Percentiles rank a stretch among this genome's conserved stretches.
phyloP scores from a whole-genome alignment of 768 basidiomycete genomes.

The Solioccasus polychromus region DNA sequence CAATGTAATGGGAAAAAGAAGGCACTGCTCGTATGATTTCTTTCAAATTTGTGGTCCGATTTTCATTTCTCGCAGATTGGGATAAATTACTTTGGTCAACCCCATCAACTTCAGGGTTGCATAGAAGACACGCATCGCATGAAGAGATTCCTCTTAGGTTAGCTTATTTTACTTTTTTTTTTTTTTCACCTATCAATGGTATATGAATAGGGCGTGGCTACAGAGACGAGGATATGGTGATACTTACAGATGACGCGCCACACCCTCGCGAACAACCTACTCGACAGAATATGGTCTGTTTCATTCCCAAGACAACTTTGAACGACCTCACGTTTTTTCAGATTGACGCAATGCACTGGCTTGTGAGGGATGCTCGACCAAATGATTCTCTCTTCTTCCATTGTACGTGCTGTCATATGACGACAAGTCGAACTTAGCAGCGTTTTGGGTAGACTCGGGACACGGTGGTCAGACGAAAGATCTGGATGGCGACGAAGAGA shows the following conservation, averaged over 20 bases:
- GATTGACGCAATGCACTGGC: slow-evolving; percentile 86
- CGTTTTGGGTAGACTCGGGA: slow-evolving; percentile 63
- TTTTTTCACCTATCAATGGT: neutral
- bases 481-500: slow-evolving; percentile 75
- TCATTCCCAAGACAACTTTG: neutral
- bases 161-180: slow-evolving; percentile 19
- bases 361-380: slow-evolving; percentile 74
- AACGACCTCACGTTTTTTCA: slow-evolving; percentile 22
- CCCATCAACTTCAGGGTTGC: slow-evolving; percentile 73
- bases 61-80: slow-evolving; percentile 57
- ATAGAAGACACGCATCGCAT: slow-evolving; percentile 91
- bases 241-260: slow-evolving; percentile 73
- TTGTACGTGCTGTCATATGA: slow-evolving; percentile 43
- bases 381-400: slow-evolving; percentile 92
- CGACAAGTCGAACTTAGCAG: neutral
- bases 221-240: slow-evolving; percentile 75
- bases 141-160: slow-evolving; percentile 69
- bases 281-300: slow-evolving; percentile 71
- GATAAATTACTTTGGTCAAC: slow-evolving; percentile 78
- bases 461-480: slow-evolving; percentile 93
- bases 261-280: slow-evolving; percentile 72
- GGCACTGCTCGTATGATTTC: slow-evolving; percentile 70
- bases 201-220: slow-evolving; percentile 49
- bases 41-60: neutral
- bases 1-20: slow-evolving; percentile 87